Base-by-base conservation (phyloP, 2,329 filamentous ascomycete species). In the Penicillium expansum region DNA sequence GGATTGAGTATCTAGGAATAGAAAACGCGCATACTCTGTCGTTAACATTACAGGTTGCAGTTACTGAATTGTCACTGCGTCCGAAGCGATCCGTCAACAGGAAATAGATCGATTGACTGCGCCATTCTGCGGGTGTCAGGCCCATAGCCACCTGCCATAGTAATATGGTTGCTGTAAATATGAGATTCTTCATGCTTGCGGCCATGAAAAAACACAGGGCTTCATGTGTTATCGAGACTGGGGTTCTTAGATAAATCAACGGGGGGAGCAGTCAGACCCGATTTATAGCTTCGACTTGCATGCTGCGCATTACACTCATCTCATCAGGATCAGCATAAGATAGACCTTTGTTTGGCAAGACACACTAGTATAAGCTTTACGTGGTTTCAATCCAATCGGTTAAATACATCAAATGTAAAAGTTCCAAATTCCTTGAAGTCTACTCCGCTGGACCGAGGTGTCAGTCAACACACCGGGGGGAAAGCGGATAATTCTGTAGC, bases 31-130 rank as follows among this genome's bases (percentile, higher is more conserved):
- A 37, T 60, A 69, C 71, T 42, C 69, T 41, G 11, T 60, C 59
- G 3, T 56, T 59, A 4, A 62, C 61, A 56, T 71, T 57, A 38
- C 73, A 76, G n/a, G 63, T 24, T 8, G 71, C 70, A 3, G 68
- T 71, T 1, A 70, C 73, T 1, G 71, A 74, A 22, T 69, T 67
- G 61, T 78, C 75, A 0, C 70, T 71, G 14, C 73, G 72, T 14
- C 71, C 74, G 56, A 78, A 78, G 16, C 77, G 70, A 63, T 79
- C 77, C 5, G 77, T 79, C 29, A 79, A 52, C 48, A 79, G 65
- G 59, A 79, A 77, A 48, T 79, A 79, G 44, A 79, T 76, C 1
- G 76, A 78, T 44, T 75, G 75, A 20, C 63, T 66, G 24, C 74
- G 71, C 77, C 77, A 79, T 59, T 75, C 62, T 5, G 64, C 67